These are phyloP conservation scores for Immersiporthe knoxdaviesiana DNA, from an alignment of 2,329 filamentous ascomycete species.

Conservation along the genomic window DNA sequence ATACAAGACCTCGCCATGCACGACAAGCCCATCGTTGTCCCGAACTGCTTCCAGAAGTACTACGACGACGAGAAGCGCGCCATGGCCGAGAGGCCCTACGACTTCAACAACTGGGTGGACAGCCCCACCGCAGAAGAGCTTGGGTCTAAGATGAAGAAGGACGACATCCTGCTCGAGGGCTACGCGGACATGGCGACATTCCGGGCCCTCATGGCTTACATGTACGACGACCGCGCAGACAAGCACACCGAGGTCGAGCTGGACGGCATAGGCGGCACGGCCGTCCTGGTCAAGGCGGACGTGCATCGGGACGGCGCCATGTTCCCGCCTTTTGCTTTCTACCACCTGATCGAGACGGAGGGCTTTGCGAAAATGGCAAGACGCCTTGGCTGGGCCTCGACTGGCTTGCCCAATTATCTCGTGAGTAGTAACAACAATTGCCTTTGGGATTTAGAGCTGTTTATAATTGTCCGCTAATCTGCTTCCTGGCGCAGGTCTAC, in stretches of 20 bases:
- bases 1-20: conserved; percentile 91
- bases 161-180: conserved; percentile 92
- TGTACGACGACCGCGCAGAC: conserved; percentile 64
- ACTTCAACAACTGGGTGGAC: conserved; percentile 98
- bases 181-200: conserved; percentile 94
- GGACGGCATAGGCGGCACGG: conserved; percentile 92
- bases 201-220: conserved; percentile 85
- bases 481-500: conserved; percentile 64
- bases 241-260: conserved; percentile 69
- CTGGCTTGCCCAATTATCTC: conserved; percentile 95
- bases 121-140: conserved; percentile 77
- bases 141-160: conserved; percentile 78
- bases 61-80: conserved; percentile 69
- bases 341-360: conserved; percentile 96
- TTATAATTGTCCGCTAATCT: conserved; percentile 15
- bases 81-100: conserved; percentile 81
- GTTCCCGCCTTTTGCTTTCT: conserved; percentile 97
- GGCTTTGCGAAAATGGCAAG: conserved; percentile 97
- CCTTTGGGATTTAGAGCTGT: background rate
- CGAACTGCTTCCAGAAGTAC: conserved; percentile 93
- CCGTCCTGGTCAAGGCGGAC: conserved; percentile 91
- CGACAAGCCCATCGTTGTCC: conserved; percentile 88
- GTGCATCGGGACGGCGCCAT: conserved; percentile 97
- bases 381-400: conserved; percentile 81
- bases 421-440: conserved; percentile 57